Percentiles rank a stretch among this genome's conserved stretches.
Evolutionary conservation across 2,329 filamentous ascomycete species (phyloP).

Genomic region (Ophiostoma piceae): DNA sequence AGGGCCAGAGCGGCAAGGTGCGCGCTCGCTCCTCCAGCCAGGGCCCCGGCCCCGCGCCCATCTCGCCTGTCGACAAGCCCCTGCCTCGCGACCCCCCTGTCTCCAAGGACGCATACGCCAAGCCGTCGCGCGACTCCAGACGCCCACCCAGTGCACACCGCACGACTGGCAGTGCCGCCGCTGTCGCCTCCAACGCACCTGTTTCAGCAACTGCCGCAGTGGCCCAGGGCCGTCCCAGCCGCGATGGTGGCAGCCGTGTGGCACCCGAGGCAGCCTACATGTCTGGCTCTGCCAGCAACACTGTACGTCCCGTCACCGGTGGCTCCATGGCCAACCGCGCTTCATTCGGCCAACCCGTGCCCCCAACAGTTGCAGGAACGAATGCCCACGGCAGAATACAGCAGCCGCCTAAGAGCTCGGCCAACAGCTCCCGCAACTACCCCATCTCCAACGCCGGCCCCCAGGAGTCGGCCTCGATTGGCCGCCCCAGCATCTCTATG

Average conservation of each 20-base stretch:
- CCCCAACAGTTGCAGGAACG: constrained; percentile 79
- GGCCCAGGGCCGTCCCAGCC: constrained; percentile 30
- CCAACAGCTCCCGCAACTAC: constrained; percentile 53
- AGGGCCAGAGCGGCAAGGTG: constrained; percentile 33
- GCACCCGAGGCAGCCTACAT: constrained; percentile 50
- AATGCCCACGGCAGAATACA: constrained; percentile 87
- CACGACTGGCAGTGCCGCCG: constrained; percentile 36
- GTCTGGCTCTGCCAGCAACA: constrained; percentile 38
- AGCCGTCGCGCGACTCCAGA: constrained; percentile 36
- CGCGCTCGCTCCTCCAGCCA: constrained; percentile 51
- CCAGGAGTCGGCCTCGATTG: constrained; percentile 49
- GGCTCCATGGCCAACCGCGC: constrained; percentile 67
- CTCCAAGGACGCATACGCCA: constrained; percentile 41
- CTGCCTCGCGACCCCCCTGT: constrained; percentile 54
- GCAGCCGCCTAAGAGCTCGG: constrained; percentile 55
- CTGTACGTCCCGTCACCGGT: constrained; percentile 67
- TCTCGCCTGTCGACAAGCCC: constrained; percentile 51
- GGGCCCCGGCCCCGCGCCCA: constrained; percentile 45
- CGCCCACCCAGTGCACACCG: constrained; percentile 48
- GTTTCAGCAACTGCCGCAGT: constrained; percentile 37
- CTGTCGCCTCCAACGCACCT: constrained; percentile 31
- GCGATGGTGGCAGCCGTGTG: constrained; percentile 36
- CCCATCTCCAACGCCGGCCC: constrained; percentile 64
- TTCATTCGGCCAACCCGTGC: constrained; percentile 82
- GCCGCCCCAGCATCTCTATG: constrained; percentile 57